Base-by-base conservation (phyloP, 805 yeast species). In the Jamesozyma lodderae region DNA sequence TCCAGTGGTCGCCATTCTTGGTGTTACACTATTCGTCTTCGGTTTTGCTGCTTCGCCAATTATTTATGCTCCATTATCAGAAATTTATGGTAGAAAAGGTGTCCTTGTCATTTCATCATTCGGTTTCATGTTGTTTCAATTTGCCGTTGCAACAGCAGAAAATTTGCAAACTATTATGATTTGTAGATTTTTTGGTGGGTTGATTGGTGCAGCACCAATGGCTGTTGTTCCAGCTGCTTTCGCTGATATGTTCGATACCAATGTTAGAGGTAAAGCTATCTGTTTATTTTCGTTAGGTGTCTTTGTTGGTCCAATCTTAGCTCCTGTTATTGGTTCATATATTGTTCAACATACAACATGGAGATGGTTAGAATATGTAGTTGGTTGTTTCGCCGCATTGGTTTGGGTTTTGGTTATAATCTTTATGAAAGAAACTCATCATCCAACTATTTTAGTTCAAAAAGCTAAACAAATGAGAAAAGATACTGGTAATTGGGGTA, bases 21-120 rank as follows among this genome's bases (percentile, higher is more conserved):
- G 85, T 40, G 72, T 86, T 4, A 77, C 96, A 0, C 67, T 87
- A 16, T 88, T 75, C 52, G 96, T 88, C 7, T 60, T 86, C 33
- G 97, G 96, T 8, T 90, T 88, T 61, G 96, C 96, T 1, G 71
- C 85, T 1, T 96, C 96, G 14, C 97, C 97, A 6, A 67, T 88
- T 35, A 52, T 85, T 24, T 88, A 92, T 85, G 96, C 92, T 22
- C 95, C 95, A 5, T 57, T 82, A 26, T 79, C 90, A n/a, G 94
- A 82, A 57, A 53, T 80, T 26, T 79, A 69, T 48, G 92, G 94
- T 35, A 73, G 95, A 59, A 73, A 74, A 55, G 59, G 70, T 10
- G 77, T 84, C 13, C 49, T 82, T 37, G 45, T 81, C 2, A 44
- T 75, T 4, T 75, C 87, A 4, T 57, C 70, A 4, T 62, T 83